phyloP scores from a whole-genome alignment of 371 early-diverging fungal species.

The Mucor sp. region DNA sequence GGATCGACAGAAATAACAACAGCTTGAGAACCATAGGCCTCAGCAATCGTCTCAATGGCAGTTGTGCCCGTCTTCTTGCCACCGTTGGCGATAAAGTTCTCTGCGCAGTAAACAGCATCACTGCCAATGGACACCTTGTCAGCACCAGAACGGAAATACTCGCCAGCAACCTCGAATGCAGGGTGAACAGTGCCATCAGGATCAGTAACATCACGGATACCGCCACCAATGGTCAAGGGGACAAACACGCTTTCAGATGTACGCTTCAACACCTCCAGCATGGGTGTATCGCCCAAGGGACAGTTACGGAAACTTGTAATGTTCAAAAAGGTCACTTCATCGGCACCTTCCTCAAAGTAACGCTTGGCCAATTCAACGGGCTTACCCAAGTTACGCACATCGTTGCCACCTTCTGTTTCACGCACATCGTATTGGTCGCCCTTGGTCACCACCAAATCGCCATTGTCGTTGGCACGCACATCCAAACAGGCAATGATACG shows the following conservation, averaged over 20 bases:
- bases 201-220: slow-evolving; percentile 90
- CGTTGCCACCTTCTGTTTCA: slow-evolving; percentile 65
- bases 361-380: slow-evolving; percentile 92
- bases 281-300: slow-evolving; percentile 90
- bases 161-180: slow-evolving; percentile 93
- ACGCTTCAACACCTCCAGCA: slow-evolving; percentile 88
- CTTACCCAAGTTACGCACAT: slow-evolving; percentile 96
- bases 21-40: slow-evolving; percentile 93
- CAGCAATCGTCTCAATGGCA: slow-evolving; percentile 93
- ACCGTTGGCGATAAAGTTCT: slow-evolving; percentile 68
- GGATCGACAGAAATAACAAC: slow-evolving; percentile 99
- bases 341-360: slow-evolving; percentile 96
- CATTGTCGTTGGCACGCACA: slow-evolving; percentile 93
- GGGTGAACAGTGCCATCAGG: slow-evolving; percentile 80
- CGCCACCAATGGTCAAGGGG: slow-evolving; percentile 97
- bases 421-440: slow-evolving; percentile 99
- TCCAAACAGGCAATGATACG: slow-evolving; percentile 97
- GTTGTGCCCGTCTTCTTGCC: slow-evolving; percentile 58
- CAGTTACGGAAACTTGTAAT: slow-evolving; percentile 96
- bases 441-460: slow-evolving; percentile 97
- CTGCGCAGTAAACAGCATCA: slow-evolving; percentile 97
- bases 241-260: slow-evolving; percentile 95
- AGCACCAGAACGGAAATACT: slow-evolving; percentile 98
- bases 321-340: slow-evolving; percentile 96
- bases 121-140: slow-evolving; percentile 98